Evolutionary conservation across 768 basidiomycete genomes (phyloP), one percentile per base, ranked within the genome.

Genomic region (Sarcomyxa edulis): DNA sequence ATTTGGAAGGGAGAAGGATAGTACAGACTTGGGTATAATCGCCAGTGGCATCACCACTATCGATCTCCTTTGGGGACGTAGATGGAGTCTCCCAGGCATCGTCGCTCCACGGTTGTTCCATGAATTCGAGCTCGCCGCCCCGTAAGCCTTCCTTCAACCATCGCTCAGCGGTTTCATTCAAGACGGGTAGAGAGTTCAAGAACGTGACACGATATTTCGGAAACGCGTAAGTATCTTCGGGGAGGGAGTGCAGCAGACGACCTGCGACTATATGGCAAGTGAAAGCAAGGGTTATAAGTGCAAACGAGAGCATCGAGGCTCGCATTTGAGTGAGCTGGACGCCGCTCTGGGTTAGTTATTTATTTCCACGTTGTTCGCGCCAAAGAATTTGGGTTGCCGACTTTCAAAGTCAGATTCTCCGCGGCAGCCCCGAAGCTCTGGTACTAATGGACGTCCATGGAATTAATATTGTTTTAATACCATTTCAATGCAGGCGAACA

Each of bases 161-260:
- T 23, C 69, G 69, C 45, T 81, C 64, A 3, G 84, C 89, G 2
- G 85, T 87, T 33, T 82, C 66, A 48, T 83, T 81, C 18, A 70
- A 59, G 46, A 92, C 62, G 19, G 89, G 88, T n/a, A 80, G 73
- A 41, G 74, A 73, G 54, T 87, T 85, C 53, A 92, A 74, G 59
- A 87, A 92, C 27, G 78, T 64, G 44, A 92, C 81, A 28, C 76
- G 72, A 55, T 77, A 84, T 56, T 92, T 92, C 47, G 89, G 90
- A 54, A 82, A 89, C 1, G 89, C 81, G 57, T 78, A 74, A 11
- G 78, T 67, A 50, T 92, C 89, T 50, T 90, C 84, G 20, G 89
- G 87, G 32, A 88, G 69, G 7, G 82, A 77, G 53, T 87, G 80
- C 20, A 81, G 56, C n/a, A 78, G 47, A 36, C 70, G 66, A 27